Conservation (phyloP, 2,329 filamentous ascomycete genomes). For the Fusarium nisikadoi region DNA sequence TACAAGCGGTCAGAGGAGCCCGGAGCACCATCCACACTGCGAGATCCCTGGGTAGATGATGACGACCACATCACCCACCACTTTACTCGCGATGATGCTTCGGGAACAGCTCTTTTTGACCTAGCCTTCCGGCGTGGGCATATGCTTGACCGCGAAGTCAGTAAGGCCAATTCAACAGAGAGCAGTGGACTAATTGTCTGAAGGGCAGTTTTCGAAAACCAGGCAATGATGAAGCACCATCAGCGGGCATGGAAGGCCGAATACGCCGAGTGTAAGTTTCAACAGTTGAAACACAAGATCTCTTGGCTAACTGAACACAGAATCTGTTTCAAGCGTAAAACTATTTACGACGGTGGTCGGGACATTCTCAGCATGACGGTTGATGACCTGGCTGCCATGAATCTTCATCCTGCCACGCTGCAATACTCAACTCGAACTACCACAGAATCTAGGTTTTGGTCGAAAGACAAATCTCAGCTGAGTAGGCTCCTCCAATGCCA, state of each 20-base stretch:
- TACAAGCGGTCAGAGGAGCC: constrained; percentile 43
- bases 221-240: constrained; percentile 33
- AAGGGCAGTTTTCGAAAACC: constrained; percentile 44
- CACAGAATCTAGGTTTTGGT: constrained; percentile 55
- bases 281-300: neutral
- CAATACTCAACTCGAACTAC: constrained; percentile 53
- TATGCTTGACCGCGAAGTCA: constrained; percentile 46
- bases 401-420: constrained; percentile 53
- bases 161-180: neutral
- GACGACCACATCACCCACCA: constrained; percentile 48
- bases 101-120: constrained; percentile 47
- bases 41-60: constrained; percentile 12
- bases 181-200: neutral
- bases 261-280: constrained; percentile 50
- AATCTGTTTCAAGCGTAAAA: constrained; percentile 51
- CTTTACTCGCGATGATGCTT: constrained; percentile 48
- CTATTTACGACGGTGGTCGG: constrained; percentile 45
- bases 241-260: constrained; percentile 47
- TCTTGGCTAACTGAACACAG: constrained; percentile 31
- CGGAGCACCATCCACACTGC: constrained; percentile 4
- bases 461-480: constrained; percentile 50
- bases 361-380: constrained; percentile 52
- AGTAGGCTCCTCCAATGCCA: constrained; percentile 35
- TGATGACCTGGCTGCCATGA: constrained; percentile 49
- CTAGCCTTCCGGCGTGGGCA: constrained; percentile 48